Conservation (phyloP, 1,284 basidiomycete genomes). For the Pyrrhoderma lamaoense region DNA sequence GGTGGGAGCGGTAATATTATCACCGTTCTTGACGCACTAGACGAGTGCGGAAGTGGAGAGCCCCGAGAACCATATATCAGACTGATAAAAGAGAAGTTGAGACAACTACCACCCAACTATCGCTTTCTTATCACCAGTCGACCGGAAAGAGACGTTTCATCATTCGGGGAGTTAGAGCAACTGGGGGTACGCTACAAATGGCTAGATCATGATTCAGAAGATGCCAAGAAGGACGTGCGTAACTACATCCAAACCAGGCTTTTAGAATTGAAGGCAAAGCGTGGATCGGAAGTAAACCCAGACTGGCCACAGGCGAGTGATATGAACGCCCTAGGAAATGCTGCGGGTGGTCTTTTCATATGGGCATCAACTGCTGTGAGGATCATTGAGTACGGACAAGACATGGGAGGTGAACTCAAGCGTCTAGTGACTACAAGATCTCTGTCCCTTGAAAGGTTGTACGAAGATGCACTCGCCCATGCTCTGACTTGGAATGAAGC, state of each 20-base stretch:
- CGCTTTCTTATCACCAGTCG: conserved; percentile 3
- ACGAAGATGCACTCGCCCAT: background rate
- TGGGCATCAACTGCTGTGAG: conserved; percentile 27
- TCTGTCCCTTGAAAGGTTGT: background rate
- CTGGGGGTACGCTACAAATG: no score
- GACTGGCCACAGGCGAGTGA: conserved; percentile 7
- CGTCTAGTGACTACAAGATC: no score
- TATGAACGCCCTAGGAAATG: conserved; percentile 21
- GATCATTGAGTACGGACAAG: no score
- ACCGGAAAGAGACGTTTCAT: no score
- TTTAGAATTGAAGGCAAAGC: no score
- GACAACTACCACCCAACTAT: background rate
- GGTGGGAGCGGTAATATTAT: background rate
- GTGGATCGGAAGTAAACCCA: background rate
- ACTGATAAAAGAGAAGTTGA: background rate
- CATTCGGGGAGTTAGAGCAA: no score
- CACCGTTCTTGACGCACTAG: conserved; percentile 1
- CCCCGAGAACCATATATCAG: background rate
- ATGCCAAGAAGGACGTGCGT: no score
- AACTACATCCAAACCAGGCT: no score
- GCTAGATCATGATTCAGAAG: no score
- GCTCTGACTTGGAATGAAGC: background rate
- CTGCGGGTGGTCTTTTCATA: conserved; percentile 25
- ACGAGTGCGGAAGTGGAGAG: conserved; percentile 2
- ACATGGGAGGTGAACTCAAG: no score